Base-by-base conservation (phyloP, 805 yeast genomes). In the Saturnispora sekii region DNA sequence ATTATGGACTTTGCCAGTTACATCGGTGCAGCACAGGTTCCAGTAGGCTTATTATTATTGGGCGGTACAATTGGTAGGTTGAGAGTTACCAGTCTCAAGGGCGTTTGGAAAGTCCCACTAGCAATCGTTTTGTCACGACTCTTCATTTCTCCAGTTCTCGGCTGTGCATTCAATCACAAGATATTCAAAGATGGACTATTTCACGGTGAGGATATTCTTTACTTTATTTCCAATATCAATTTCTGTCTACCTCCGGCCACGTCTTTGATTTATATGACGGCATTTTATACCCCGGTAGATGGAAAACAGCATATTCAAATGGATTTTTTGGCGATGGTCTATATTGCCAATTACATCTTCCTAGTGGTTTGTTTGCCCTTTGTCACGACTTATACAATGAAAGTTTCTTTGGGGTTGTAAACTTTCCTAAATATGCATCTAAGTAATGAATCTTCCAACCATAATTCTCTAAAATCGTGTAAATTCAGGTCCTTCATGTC, bases 11-110 rank as follows among this genome's bases (percentile, higher is more conserved):
- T 81, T 51, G 70, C 90, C 0, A 58, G 75, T 2, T 90, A 90
- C 58, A 67, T 90, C 6, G 96, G 96, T 0, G 77, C 77, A 26
- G 96, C 96, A 0, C 77, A 84, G 41, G 95, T 90, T 31, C 97
- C 97, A 1, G 62, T 86, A 46, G 97, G 97, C 0, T 66, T 90
- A 48, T 60, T 86, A 38, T 58, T 90, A 47, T 62, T 90, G 28
- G 97, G 97, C 2, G 95, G 90, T 14, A 87, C 96, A 2, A 77
- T 90, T 35, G 84, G 96, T 1, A 67, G 96, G 40, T 69, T 90
- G 42, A 66, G 76, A 49, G 61, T 88, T 17, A 67, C 66, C 5
- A 56, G 66, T 5, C 64, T 88, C 53, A 66, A 69, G 11, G 90
- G 90, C 2, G 81, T 84, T 52, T 77, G 81, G 79, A 74, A 76